Evolutionary conservation across 2,329 filamentous ascomycete species (phyloP).

Genomic region (Decorospora gaudefroyi): DNA sequence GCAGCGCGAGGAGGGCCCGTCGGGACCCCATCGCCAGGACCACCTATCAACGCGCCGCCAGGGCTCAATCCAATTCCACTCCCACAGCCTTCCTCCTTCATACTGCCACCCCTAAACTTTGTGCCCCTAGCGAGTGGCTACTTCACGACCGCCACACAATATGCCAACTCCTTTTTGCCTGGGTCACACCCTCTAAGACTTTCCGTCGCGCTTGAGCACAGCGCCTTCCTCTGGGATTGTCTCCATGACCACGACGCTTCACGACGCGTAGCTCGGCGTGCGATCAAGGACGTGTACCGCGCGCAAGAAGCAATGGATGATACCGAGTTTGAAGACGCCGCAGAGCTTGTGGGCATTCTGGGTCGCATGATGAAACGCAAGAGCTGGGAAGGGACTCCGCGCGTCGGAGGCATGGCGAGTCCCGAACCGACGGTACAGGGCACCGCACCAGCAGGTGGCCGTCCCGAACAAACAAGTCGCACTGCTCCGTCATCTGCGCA

Average conservation of each 20-base stretch:
- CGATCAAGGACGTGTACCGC: slow-evolving; percentile 88
- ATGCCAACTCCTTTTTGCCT: slow-evolving; percentile 77
- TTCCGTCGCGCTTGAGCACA: slow-evolving; percentile 88
- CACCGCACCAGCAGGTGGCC: slow-evolving; percentile 19
- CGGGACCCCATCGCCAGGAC: slow-evolving; percentile 50
- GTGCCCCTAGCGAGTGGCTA: slow-evolving; percentile 78
- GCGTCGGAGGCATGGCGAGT: slow-evolving; percentile 37
- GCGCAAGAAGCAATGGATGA: slow-evolving; percentile 92
- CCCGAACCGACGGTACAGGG: slow-evolving; percentile 34
- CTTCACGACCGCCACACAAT: slow-evolving; percentile 74
- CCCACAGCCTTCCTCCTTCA: slow-evolving; percentile 65
- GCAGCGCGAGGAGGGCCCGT: slow-evolving; percentile 46
- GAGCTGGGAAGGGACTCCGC: slow-evolving; percentile 47
- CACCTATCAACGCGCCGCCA: slow-evolving; percentile 51
- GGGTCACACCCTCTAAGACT: slow-evolving; percentile 88
- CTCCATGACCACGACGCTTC: slow-evolving; percentile 78
- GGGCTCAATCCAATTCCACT: slow-evolving; percentile 51
- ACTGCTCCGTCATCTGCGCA: slow-evolving; percentile 22
- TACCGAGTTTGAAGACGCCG: slow-evolving; percentile 91
- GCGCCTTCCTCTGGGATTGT: slow-evolving; percentile 92
- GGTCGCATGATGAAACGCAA: slow-evolving; percentile 83
- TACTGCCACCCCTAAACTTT: slow-evolving; percentile 80
- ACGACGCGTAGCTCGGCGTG: slow-evolving; percentile 74
- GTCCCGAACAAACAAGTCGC: slow-evolving; percentile 12
- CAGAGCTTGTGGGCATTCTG: slow-evolving; percentile 81